Base-by-base conservation (phyloP, 1,139 yeast species). In the Taphrina wiesneri region DNA sequence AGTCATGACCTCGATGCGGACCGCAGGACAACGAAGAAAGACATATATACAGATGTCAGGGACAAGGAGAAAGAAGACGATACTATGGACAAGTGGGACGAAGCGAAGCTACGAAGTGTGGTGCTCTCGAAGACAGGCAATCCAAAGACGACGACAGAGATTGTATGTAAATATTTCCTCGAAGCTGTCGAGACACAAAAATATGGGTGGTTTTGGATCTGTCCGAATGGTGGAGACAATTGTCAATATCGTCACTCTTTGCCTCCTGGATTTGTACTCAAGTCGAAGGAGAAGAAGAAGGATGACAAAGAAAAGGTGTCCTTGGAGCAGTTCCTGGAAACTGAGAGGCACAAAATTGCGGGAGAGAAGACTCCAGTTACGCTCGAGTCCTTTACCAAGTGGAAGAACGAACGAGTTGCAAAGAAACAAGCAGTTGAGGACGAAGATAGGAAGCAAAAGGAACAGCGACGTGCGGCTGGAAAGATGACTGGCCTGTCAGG, bases 121-220 rank as follows among this genome's bases (percentile, higher is more conserved):
- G 88, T 93, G 74, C 69, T 83, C 71, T 90, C 97, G 65, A 95
- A 93, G 79, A 97, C 91, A 74, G 98, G 99, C 67, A 93, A 93
- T 76, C 93, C 88, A 63, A 85, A 86, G 76, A 91, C 97, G 15
- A 91, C 98, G 30, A 95, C 99, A 1, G 98, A 93, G 70, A 95
- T 84, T 71, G 91, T 95, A 57, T 95, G 99, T 83, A 93, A 92
- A 77, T 86, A 78, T 77, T 95, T 95, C 79, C 89, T 93, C 72
- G 97, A 91, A 69, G 99, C 99, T 0, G 98, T 95, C 69, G 99
- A 95, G 75, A 91, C 91, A 74, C 95, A 96, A 67, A 92, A 93
- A 76, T 93, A 95, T 75, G 99, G 99, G 73, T 93, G 99, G 99
- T 92, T 93, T 78, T 93, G 99, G 99, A 83, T 84, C 36, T 93